Evolutionary conservation across 163 green algal species (phyloP).

Genomic region (Scenedesmus sp.): DNA sequence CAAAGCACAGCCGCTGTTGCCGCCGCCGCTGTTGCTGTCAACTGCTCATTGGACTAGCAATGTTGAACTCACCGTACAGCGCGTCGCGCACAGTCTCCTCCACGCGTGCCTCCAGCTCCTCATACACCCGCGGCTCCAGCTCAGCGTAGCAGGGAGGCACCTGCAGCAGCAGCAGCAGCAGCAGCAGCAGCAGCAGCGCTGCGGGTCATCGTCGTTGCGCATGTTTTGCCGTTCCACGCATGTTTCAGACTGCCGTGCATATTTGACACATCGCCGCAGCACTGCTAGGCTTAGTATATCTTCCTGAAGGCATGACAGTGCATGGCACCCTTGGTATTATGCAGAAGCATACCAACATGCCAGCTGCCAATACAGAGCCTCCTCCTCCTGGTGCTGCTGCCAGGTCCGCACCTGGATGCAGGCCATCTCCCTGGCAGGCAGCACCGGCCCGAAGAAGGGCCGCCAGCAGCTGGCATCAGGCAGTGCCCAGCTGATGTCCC

Average conservation of each 20-base stretch:
- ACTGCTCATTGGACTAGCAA: neutral
- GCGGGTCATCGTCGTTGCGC: too few relatives aligned
- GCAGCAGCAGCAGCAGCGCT: neutral
- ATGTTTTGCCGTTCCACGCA: too few relatives aligned
- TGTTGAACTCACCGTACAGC: conserved; percentile 54
- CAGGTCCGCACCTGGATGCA: conserved; percentile 65
- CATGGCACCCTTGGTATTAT: too few relatives aligned
- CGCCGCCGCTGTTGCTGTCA: neutral
- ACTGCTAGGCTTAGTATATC: too few relatives aligned
- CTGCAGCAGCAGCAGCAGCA: conserved; percentile 23
- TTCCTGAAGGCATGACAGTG: too few relatives aligned
- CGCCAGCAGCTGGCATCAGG: conserved; percentile 45
- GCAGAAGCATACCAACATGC: too few relatives aligned
- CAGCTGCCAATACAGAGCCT: too few relatives aligned
- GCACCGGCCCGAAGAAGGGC: conserved; percentile 66
- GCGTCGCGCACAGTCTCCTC: conserved; percentile 69
- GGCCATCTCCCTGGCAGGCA: conserved; percentile 62
- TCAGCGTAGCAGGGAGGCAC: conserved; percentile 64
- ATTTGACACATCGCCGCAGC: too few relatives aligned
- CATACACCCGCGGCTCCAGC: conserved; percentile 60
- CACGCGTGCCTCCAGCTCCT: conserved; percentile 61
- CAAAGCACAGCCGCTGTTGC: neutral
- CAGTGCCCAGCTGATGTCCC: conserved; percentile 70
- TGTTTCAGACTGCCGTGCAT: neutral
- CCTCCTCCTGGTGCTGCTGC: too few relatives aligned